These are phyloP conservation scores for Penicillium lagena DNA, from an alignment of 495 filamentous ascomycete species.

Conservation along the genomic window DNA sequence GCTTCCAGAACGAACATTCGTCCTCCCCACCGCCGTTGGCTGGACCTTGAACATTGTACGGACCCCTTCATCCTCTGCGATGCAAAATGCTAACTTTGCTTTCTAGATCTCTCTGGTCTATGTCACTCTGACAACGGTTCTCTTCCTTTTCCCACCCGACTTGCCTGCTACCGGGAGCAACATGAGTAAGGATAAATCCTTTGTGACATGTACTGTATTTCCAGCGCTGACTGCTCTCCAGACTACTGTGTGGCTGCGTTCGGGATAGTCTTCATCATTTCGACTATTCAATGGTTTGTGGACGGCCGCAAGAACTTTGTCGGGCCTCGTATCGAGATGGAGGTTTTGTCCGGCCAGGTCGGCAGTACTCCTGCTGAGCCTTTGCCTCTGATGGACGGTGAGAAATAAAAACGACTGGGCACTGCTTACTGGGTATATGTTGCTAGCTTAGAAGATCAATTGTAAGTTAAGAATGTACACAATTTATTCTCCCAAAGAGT, in stretches of 20 bases:
- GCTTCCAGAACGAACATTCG: constrained; percentile 58
- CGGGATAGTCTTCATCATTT: constrained; percentile 59
- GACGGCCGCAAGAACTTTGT: constrained; percentile 67
- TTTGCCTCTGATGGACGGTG: constrained; percentile 13
- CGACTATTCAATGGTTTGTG: constrained; percentile 61
- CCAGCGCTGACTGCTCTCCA: constrained; percentile 13
- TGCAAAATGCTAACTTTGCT: background rate
- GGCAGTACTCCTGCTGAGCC: constrained; percentile 10
- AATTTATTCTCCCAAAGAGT: no score
- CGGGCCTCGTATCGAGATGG: constrained; percentile 51
- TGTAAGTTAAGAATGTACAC: no score
- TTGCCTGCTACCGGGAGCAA: constrained; percentile 60
- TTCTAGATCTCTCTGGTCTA: constrained; percentile 56
- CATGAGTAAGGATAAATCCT: constrained; percentile 52
- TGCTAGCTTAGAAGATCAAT: background rate
- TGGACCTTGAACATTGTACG: constrained; percentile 43
- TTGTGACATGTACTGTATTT: background rate
- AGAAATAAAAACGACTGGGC: background rate
- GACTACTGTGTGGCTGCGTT: constrained; percentile 69
- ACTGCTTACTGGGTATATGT: background rate
- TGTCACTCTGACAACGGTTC: constrained; percentile 60
- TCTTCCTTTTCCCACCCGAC: constrained; percentile 70
- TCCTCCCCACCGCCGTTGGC: constrained; percentile 48
- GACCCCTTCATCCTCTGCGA: background rate
- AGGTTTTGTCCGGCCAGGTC: constrained; percentile 25